Evolutionary conservation across 257 asterid genomes (phyloP).

Genomic region (Jaltomata sinuosa): DNA sequence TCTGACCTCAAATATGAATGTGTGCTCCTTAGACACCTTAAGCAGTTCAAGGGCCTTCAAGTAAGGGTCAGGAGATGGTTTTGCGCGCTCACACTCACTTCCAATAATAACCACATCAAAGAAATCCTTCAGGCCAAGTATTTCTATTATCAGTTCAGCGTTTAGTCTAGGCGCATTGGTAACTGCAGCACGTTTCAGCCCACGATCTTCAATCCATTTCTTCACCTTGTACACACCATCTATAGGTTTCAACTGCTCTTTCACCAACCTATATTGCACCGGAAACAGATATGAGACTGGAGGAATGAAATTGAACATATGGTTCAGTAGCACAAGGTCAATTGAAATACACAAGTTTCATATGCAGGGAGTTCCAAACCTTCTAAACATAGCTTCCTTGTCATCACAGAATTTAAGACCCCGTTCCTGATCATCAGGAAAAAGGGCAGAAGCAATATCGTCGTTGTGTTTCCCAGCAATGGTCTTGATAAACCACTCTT

Average conservation of each 20-base stretch:
- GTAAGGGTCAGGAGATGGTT: conserved; percentile 91
- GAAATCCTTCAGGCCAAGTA: conserved; percentile 82
- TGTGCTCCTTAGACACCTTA: conserved; percentile 75
- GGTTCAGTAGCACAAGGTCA: not conserved
- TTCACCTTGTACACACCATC: conserved; percentile 54
- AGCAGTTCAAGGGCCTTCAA: conserved; percentile 84
- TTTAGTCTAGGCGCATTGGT: conserved; percentile 86
- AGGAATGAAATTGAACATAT: not conserved
- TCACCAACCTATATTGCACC: conserved; percentile 45
- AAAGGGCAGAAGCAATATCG: conserved; percentile 60
- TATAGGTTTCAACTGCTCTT: conserved; percentile 62
- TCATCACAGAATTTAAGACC: conserved; percentile 69
- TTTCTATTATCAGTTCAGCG: conserved; percentile 72
- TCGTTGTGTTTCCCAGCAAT: conserved; percentile 88
- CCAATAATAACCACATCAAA: conserved; percentile 66
- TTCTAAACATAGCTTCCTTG: conserved; percentile 84
- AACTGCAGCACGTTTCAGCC: conserved; percentile 89
- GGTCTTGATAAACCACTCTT: conserved; percentile 46
- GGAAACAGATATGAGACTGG: not conserved
- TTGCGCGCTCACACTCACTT: conserved; percentile 74
- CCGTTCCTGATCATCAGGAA: conserved; percentile 72
- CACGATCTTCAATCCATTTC: conserved; percentile 87
- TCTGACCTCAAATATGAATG: conserved; percentile 77
- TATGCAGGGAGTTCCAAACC: conserved; percentile 18
- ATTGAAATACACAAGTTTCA: not conserved